Evolutionary conservation across 2,329 filamentous ascomycete genomes (phyloP), one percentile per base, ranked within the genome.

Genomic region (Fusarium drepaniforme): DNA sequence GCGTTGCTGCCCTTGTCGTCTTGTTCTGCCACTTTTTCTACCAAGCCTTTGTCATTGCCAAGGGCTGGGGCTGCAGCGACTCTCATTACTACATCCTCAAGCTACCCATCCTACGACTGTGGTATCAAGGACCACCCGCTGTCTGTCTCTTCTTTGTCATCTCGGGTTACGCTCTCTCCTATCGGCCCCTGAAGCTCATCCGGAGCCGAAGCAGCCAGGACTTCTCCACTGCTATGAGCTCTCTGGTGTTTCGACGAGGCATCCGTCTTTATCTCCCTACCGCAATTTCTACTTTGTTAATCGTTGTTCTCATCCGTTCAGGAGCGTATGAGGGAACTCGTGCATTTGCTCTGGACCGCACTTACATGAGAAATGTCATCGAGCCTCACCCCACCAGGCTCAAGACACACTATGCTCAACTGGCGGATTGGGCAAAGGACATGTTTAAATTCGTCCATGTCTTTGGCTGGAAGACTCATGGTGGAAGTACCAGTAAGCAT

Each of bases 121-220:
- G 88, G 68, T 90, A 87, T 77, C 87, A 87, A 62, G 89, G 89
- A 1, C 88, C 88, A 4, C 86, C 88, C 0, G 89, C 89, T 75
- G 90, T 91, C 44, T 88, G 87, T 80, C 81, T 91, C 73, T 92
- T 92, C 83, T 92, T 91, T 78, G 87, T 91, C 76, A 88, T 91
- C 53, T 90, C 89, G 1, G 90, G 90, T 23, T 92, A 91, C 80
- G 90, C 89, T 4, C 83, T 92, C 15, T 88, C 87, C 35, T 86
- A 91, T 66, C 85, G 85, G 56, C 87, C 88, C 1, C 75, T 90
- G n/a, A 87, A 85, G 71, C 82, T 88, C 59, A 80, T 83, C 28
- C 84, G 85, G 51, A 81, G 74, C 65, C 80, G 82, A n/a, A 75
- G 76, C 44, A 80, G 80, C 53, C 76, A 83, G 38, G 85, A 84